Evolutionary conservation across 2,329 filamentous ascomycete species (phyloP).

Genomic region (Fusarium hostae): DNA sequence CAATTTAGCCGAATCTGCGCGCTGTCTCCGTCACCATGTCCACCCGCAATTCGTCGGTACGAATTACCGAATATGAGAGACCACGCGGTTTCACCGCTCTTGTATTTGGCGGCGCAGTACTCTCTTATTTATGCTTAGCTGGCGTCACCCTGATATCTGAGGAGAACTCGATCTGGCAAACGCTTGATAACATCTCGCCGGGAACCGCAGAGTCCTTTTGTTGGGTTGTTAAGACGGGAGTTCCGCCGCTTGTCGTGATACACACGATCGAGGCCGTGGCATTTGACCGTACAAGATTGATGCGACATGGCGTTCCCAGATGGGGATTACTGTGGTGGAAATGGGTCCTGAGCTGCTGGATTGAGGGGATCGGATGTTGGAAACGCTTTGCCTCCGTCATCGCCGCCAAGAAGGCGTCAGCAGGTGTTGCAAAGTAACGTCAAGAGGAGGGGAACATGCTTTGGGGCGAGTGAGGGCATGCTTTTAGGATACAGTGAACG

Average conservation of each 20-base stretch:
- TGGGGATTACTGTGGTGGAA: neutral
- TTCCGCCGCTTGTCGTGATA: neutral
- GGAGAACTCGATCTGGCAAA: neutral
- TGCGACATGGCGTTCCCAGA: neutral
- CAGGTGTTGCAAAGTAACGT: neutral
- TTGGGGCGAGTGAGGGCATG: fast-evolving
- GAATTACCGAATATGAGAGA: neutral
- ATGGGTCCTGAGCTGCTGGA: neutral
- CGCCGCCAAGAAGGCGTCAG: neutral
- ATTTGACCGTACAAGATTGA: neutral
- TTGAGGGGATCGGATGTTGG: neutral
- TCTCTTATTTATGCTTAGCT: neutral
- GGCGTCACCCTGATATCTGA: neutral
- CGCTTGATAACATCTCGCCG: neutral
- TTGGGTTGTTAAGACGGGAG: neutral
- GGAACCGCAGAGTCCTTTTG: neutral
- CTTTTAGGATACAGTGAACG: too few species aligned
- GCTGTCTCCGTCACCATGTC: neutral
- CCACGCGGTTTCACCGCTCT: neutral
- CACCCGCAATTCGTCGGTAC: neutral
- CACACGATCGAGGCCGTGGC: neutral
- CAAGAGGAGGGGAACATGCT: neutral
- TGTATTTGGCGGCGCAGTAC: neutral
- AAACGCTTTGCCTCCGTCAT: neutral
- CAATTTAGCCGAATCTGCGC: neutral